These are phyloP conservation scores for Excoecaria cochinchinensis DNA, from an alignment of 345 rosid genomes.

Conservation along the genomic window DNA sequence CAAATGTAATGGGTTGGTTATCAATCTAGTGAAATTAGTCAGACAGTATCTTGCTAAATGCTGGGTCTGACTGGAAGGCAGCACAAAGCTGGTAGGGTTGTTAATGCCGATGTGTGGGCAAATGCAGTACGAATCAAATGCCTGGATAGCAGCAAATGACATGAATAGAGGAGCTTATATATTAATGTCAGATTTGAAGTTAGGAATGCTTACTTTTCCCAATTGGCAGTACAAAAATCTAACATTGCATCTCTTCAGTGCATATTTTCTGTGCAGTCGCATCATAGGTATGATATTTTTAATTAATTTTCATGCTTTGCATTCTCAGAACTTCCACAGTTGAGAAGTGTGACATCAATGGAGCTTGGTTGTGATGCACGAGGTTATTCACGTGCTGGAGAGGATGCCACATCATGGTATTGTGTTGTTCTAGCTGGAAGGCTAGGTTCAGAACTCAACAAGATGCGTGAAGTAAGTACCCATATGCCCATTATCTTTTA, in stretches of 20 bases:
- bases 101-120: no score
- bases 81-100: no score
- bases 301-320: conserved; percentile 16
- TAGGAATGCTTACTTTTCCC: background rate
- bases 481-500: conserved; percentile 13
- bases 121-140: no score
- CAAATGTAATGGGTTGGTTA: background rate
- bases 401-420: conserved; percentile 68
- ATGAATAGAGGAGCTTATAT: no score
- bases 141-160: no score
- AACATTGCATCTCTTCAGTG: background rate
- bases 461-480: conserved; percentile 82
- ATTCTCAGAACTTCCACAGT: conserved; percentile 72
- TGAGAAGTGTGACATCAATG: conserved; percentile 76
- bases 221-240: background rate
- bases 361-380: conserved; percentile 93
- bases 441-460: conserved; percentile 70
- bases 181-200: no score
- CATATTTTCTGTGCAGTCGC: background rate
- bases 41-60: background rate
- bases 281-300: conserved; percentile 1
- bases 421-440: conserved; percentile 92
- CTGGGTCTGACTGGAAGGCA: background rate
- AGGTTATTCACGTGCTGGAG: conserved; percentile 89
- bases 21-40: no score